Conservation (phyloP, 2,329 filamentous ascomycete species). For the Botryosphaeria dothidea region DNA sequence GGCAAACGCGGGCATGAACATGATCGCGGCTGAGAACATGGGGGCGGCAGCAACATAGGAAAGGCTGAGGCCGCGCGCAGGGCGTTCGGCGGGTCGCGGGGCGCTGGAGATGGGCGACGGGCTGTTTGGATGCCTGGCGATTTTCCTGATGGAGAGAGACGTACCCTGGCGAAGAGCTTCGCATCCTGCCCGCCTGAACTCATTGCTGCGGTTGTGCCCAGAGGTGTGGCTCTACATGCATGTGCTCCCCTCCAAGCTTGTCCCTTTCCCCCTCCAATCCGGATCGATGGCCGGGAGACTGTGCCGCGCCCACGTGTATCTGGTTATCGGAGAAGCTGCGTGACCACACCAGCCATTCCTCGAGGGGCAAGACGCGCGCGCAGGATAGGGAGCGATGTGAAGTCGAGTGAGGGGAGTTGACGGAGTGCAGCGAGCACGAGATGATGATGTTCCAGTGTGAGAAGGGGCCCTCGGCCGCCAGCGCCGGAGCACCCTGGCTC, state of each 20-base stretch:
- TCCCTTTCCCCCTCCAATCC: constrained; percentile 19
- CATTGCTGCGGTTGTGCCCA: constrained; percentile 48
- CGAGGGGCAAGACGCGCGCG: not conserved
- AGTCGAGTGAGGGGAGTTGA: not conserved
- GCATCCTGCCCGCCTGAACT: constrained; percentile 83
- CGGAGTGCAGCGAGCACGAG: not conserved
- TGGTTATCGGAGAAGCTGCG: constrained; percentile 16
- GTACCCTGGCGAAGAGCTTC: constrained; percentile 97
- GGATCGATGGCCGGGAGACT: not conserved
- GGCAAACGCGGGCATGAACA: constrained; percentile 41
- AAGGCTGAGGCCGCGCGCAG: not conserved
- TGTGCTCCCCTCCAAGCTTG: constrained; percentile 19
- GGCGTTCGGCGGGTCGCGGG: not conserved
- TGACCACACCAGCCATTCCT: constrained; percentile 15
- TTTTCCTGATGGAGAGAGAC: constrained; percentile 37
- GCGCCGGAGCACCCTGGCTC: not conserved
- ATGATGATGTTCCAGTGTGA: constrained; percentile 16
- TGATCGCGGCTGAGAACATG: constrained; percentile 23
- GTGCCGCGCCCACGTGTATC: constrained; percentile 9
- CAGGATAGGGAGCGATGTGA: not conserved
- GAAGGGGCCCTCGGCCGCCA: constrained; percentile 10
- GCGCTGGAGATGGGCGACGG: constrained; percentile 19
- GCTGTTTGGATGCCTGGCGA: constrained; percentile 27
- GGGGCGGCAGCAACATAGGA: not conserved
- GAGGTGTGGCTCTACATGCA: constrained; percentile 17